Percentiles rank a stretch among this genome's conserved stretches.
phyloP scores from a whole-genome alignment of 2,329 filamentous ascomycete species.

The Verticillium isaacii region DNA sequence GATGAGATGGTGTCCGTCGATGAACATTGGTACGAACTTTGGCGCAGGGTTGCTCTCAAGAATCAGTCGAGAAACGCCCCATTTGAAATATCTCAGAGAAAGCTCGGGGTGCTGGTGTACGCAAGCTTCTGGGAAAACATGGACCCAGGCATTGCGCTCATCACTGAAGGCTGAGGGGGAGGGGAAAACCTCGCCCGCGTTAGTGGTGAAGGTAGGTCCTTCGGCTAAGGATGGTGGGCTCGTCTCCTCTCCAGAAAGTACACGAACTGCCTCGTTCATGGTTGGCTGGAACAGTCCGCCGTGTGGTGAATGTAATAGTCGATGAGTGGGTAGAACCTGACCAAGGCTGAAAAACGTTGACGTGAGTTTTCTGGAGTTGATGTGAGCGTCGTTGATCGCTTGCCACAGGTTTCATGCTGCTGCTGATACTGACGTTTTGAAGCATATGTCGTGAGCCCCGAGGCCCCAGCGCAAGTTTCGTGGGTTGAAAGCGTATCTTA shows the following conservation, averaged over 20 bases:
- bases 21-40: constrained; percentile 88
- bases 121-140: constrained; percentile 93
- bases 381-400: constrained; percentile 6
- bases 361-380: constrained; percentile 29
- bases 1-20: constrained; percentile 81
- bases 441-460: constrained; percentile 94
- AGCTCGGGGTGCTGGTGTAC: constrained; percentile 80
- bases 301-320: constrained; percentile 67
- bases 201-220: constrained; percentile 38
- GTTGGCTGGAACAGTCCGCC: constrained; percentile 90
- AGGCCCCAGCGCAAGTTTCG: constrained; percentile 82
- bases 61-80: constrained; percentile 88
- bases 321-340: constrained; percentile 87
- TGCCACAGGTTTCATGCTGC: constrained; percentile 1
- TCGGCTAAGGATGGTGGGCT: constrained; percentile 1
- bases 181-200: constrained; percentile 58
- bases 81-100: constrained; percentile 95
- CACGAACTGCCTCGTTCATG: constrained; percentile 76
- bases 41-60: constrained; percentile 84
- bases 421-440: constrained; percentile 60
- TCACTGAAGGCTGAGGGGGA: constrained; percentile 67
- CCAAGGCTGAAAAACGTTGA: constrained; percentile 82
- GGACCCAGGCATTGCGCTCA: constrained; percentile 78
- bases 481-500: constrained; percentile 66
- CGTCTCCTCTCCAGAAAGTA: constrained; percentile 57